These are phyloP conservation scores for Phyllosticta ampelicida DNA, from an alignment of 2,329 filamentous ascomycete species.

Conservation along the genomic window DNA sequence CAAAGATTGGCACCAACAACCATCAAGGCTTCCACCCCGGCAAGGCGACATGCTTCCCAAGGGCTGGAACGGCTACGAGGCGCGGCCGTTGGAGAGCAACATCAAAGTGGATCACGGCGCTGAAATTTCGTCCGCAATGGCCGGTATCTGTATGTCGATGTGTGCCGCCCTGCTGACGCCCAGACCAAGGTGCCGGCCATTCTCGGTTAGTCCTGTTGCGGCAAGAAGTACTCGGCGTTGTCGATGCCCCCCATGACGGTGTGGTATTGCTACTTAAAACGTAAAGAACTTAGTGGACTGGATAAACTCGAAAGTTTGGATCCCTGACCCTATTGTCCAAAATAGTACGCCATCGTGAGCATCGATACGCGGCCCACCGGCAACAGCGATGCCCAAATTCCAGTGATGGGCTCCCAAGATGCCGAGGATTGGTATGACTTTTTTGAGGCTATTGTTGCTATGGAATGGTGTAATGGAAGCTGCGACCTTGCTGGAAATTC, in stretches of 20 bases:
- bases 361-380: conserved; percentile 23
- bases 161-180: conserved; percentile 31
- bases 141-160: conserved; percentile 32
- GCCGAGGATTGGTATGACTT: conserved; percentile 37
- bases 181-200: conserved; percentile 32
- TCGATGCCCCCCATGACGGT: conserved; percentile 29
- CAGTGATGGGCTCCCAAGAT: conserved; percentile 34
- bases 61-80: conserved; percentile 29
- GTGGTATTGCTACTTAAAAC: conserved; percentile 29
- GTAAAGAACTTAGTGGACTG: conserved; percentile 18
- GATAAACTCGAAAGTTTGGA: conserved; percentile 37
- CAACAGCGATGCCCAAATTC: conserved; percentile 26
- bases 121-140: conserved; percentile 35
- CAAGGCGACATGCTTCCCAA: conserved; percentile 26
- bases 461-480: conserved; percentile 36
- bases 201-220: conserved; percentile 36
- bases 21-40: conserved; percentile 31
- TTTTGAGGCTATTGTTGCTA: conserved; percentile 31
- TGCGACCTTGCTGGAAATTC: conserved; percentile 38
- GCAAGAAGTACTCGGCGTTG: conserved; percentile 34
- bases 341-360: conserved; percentile 26
- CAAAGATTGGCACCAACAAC: conserved; percentile 30
- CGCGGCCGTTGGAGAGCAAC: conserved; percentile 25
- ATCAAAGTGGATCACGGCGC: conserved; percentile 38
- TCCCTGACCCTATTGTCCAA: conserved; percentile 25